These are phyloP conservation scores for Pestalotiopsis sp. DNA, from an alignment of 2,329 filamentous ascomycete genomes.

Conservation along the genomic window DNA sequence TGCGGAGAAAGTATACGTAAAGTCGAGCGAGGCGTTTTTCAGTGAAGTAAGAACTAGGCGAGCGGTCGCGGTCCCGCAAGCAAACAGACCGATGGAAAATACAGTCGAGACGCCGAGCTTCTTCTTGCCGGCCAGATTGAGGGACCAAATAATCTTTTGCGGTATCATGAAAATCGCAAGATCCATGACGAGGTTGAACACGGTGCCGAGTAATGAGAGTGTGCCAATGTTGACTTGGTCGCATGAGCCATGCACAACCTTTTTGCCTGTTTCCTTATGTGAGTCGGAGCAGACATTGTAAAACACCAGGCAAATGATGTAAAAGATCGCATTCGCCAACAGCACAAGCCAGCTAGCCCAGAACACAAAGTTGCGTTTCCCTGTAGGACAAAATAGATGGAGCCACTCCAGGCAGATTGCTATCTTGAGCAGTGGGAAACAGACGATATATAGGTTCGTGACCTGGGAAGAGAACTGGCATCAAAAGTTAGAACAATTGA, in stretches of 20 bases:
- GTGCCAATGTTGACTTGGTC: background rate
- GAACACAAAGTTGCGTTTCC: conserved; percentile 12
- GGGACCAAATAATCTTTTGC: background rate
- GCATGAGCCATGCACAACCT: background rate
- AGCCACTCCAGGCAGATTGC: conserved; percentile 16
- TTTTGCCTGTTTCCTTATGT: background rate
- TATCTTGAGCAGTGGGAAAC: conserved; percentile 11
- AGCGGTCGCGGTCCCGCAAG: background rate
- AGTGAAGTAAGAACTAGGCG: background rate
- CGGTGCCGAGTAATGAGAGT: background rate
- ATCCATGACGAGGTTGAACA: background rate
- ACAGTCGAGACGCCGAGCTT: background rate
- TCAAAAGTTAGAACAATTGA: background rate
- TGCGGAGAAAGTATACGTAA: background rate
- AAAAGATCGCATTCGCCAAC: conserved; percentile 5
- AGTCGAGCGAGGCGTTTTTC: background rate
- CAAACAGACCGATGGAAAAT: background rate
- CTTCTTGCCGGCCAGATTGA: background rate
- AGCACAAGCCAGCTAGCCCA: conserved; percentile 12
- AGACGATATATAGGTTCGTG: background rate
- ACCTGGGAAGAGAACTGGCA: background rate
- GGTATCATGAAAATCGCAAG: background rate
- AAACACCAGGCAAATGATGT: background rate
- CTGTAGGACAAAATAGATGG: conserved; percentile 14
- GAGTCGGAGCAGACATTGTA: background rate